Percentiles rank a stretch among this genome's conserved stretches.
These are phyloP conservation scores for Leccinum fibrillosum DNA, from an alignment of 768 basidiomycete genomes.

Conservation along the genomic window DNA sequence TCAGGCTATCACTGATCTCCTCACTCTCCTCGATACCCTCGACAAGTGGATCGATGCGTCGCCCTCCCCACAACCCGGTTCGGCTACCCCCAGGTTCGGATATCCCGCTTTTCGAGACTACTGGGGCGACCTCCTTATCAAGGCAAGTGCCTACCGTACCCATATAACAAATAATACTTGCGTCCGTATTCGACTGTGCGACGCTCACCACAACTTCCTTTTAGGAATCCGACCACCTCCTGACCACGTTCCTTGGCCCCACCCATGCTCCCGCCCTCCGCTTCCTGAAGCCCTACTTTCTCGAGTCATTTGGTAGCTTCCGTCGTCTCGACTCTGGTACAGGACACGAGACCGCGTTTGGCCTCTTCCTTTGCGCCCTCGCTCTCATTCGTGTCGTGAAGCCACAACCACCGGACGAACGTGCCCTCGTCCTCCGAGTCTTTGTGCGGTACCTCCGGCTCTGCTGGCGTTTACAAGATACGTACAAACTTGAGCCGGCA, in stretches of 20 bases:
- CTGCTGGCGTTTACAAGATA: conserved; percentile 83
- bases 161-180: neutral
- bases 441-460: conserved; percentile 78
- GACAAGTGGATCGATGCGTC: conserved; percentile 78
- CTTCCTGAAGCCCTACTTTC: conserved; percentile 73
- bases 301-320: conserved; percentile 86
- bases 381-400: conserved; percentile 65
- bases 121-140: conserved; percentile 77
- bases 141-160: conserved; percentile 44
- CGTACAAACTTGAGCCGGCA: conserved; percentile 90
- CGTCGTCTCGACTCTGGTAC: conserved; percentile 94
- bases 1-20: conserved; percentile 46
- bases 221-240: conserved; percentile 54
- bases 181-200: neutral
- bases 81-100: conserved; percentile 76
- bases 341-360: conserved; percentile 92
- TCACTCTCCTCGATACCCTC: conserved; percentile 62
- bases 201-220: neutral
- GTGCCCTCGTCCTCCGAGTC: conserved; percentile 52
- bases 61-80: conserved; percentile 56
- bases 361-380: conserved; percentile 70
- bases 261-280: conserved; percentile 46
- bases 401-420: conserved; percentile 59
- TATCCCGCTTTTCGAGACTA: conserved; percentile 81
- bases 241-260: conserved; percentile 46